Evolutionary conservation across 306 rosid genomes (phyloP).

Genomic region (Castanopsis chinensis): DNA sequence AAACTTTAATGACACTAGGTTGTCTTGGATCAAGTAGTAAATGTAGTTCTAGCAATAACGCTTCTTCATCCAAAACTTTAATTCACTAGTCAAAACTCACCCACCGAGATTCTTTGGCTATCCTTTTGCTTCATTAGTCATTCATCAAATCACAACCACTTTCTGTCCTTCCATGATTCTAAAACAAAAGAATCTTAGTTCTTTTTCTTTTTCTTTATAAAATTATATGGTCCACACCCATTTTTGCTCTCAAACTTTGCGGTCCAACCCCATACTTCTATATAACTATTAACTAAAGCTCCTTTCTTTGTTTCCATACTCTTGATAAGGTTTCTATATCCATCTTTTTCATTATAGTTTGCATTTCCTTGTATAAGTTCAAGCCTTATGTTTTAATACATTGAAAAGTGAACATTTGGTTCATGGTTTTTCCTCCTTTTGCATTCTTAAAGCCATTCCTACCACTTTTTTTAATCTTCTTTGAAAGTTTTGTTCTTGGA

Average conservation of each 20-base stretch:
- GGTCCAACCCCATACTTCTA: background rate
- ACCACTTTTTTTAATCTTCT: background rate
- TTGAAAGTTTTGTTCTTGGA: background rate
- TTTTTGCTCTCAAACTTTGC: background rate
- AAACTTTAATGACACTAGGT: too few species aligned
- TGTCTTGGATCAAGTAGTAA: too few species aligned
- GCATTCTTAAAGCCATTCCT: background rate
- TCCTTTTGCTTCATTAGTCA: background rate
- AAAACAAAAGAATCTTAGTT: background rate
- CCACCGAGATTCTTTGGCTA: too few species aligned
- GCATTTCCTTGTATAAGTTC: background rate
- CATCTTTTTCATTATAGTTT: background rate
- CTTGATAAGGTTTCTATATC: background rate
- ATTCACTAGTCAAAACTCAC: too few species aligned
- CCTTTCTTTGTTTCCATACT: background rate
- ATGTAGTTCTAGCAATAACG: too few species aligned
- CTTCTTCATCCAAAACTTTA: too few species aligned
- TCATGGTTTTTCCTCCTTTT: background rate
- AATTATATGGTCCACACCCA: background rate
- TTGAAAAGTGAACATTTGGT: background rate
- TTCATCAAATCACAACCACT: background rate
- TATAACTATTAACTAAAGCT: background rate
- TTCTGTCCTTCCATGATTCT: background rate
- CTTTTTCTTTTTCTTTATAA: too few species aligned
- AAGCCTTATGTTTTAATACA: background rate